Evolutionary conservation across 805 yeast species (phyloP), one percentile per base, ranked within the genome.

Genomic region (Metschnikowia orientalis): DNA sequence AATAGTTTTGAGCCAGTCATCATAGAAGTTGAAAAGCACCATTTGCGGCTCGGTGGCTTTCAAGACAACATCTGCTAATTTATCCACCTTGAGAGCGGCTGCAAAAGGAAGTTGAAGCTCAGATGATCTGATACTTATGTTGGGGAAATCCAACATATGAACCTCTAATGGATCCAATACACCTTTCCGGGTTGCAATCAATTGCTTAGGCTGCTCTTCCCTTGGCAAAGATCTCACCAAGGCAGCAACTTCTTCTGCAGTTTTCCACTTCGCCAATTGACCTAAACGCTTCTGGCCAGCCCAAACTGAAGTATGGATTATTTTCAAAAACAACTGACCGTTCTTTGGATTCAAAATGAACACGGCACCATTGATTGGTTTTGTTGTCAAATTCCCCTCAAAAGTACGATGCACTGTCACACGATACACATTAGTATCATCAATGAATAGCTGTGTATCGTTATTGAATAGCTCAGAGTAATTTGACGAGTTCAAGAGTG

Each of bases 201-300:
- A 63, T 57, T 89, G 95, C 50, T 83, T 83, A 2, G 98, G 98
- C 50, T 88, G 96, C 58, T 92, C 96, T 50, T 90, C 97, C 34
- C 77, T 71, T 1, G 97, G 97, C 34, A 92, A 61, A 0, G 97
- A 85, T 26, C 96, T 71, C 12, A 92, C 73, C 43, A 92, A 64
- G 0, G 95, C 95, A 10, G 96, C 90, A 14, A 87, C 95, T 57
- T 90, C 97, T 59, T 92, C 99, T 0, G 98, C 97, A 1, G 97
- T 80, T 56, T 90, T 92, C 98, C 98, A 92, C 54, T 92, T 92
- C 1, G 97, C 89, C 44, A 92, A 63, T 53, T 92, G 97, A 18
- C 92, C 81, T 40, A 90, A 69, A 48, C 97, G 81, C 51, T 87
- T 89, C 57, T 92, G 97, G 12, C 99, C 99, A 3, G 95, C 81